These are phyloP conservation scores for Pythium folliculosum DNA, from an alignment of 352 stramenopile species.

Conservation along the genomic window DNA sequence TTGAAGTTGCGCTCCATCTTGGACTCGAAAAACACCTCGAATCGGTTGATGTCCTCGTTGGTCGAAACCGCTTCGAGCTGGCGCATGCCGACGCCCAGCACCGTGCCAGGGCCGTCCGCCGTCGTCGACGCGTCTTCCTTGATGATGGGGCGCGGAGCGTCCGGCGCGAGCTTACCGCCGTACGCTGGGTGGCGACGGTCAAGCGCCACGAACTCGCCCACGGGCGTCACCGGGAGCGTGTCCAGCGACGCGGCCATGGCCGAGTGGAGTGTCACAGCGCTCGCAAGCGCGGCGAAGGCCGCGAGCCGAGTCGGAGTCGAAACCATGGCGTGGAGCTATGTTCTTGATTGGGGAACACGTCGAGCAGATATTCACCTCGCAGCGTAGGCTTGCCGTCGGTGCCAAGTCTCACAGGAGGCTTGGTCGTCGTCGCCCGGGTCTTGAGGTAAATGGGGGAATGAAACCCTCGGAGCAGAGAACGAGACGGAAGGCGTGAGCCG, in stretches of 20 bases:
- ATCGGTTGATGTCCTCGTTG: constrained; percentile 1
- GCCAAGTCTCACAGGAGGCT: background rate
- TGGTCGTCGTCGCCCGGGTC: constrained; percentile 1
- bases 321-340: background rate
- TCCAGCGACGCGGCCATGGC: constrained; percentile 1
- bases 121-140: background rate
- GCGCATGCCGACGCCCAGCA: background rate
- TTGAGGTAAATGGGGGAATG: constrained; percentile 8
- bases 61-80: constrained; percentile 2
- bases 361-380: background rate
- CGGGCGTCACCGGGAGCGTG: background rate
- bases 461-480: background rate
- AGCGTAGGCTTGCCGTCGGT: too few relatives aligned
- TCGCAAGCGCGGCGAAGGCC: background rate
- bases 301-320: constrained; percentile 3
- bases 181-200: constrained; percentile 2
- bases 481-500: too few relatives aligned
- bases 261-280: constrained; percentile 5
- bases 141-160: constrained; percentile 8
- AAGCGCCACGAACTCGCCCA: constrained; percentile 1
- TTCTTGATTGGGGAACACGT: background rate
- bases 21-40: constrained; percentile 1
- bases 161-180: background rate
- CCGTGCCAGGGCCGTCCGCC: background rate
- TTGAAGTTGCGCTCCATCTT: constrained; percentile 4